A percentile compares a stretch with the other conserved stretches of the same genome.
phyloP scores from a whole-genome alignment of 2,329 filamentous ascomycete species.

The Emergomyces africanus region DNA sequence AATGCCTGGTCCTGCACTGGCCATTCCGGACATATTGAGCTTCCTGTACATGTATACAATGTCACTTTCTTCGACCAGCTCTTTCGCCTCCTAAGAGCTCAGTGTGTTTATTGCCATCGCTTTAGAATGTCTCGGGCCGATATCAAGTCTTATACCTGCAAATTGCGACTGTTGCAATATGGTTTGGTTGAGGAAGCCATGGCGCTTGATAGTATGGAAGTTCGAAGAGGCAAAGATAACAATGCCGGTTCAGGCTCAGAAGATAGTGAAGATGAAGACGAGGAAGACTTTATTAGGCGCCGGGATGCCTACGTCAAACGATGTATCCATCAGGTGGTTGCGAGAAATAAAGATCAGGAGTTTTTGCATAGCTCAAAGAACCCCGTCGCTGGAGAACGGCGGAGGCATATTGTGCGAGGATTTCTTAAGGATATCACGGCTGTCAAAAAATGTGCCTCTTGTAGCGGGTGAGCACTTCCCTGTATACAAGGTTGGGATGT shows the following conservation, averaged over 20 bases:
- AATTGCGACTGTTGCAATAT: conserved; percentile 72
- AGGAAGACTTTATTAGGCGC: conserved; percentile 40
- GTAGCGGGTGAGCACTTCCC: conserved; percentile 36
- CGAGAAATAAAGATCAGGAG: conserved; percentile 30
- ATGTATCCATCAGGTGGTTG: conserved; percentile 50
- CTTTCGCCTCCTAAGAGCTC: conserved; percentile 68
- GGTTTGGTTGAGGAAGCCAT: conserved; percentile 62
- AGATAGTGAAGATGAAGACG: conserved; percentile 50
- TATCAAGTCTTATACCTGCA: conserved; percentile 69
- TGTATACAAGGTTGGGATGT: background rate
- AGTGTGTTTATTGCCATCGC: conserved; percentile 82
- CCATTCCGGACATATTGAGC: conserved; percentile 88
- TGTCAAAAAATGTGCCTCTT: conserved; percentile 56
- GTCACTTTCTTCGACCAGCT: conserved; percentile 94
- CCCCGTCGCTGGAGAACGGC: conserved; percentile 66
- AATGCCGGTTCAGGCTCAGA: conserved; percentile 46
- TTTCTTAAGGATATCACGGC: conserved; percentile 64
- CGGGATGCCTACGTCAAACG: conserved; percentile 58
- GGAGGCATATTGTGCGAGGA: conserved; percentile 63
- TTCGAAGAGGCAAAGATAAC: conserved; percentile 33
- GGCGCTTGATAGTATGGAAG: conserved; percentile 40
- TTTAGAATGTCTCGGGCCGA: conserved; percentile 67
- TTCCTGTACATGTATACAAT: conserved; percentile 88
- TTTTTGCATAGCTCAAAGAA: conserved; percentile 53
- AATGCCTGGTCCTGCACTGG: conserved; percentile 73